Evolutionary conservation across 2,329 filamentous ascomycete genomes (phyloP), one percentile per base, ranked within the genome.

Genomic region (Sporothrix euskadiensis): DNA sequence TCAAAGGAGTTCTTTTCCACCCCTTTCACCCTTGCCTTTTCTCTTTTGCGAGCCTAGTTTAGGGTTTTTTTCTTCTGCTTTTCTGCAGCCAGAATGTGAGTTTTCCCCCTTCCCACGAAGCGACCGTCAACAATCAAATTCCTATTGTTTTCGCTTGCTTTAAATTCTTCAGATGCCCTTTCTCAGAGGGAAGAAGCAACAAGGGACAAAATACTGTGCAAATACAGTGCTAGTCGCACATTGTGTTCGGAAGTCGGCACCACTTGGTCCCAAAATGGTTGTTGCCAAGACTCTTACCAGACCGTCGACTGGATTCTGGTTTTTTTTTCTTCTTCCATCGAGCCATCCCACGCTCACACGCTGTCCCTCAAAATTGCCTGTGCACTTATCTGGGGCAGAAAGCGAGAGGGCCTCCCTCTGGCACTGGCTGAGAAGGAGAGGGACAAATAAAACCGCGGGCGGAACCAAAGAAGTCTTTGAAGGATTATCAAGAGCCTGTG

Each of bases 241-340:
- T 74, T 74, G 70, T 22, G n/a, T 63, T 57, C 73, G 73, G 73
- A 72, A 74, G 47, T 70, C 73, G 73, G 70, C 73, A 74, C 73
- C 52, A 35, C 35, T 41, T 41, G 44, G 22, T 59, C 32, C 52
- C 32, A 52, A 41, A 69, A 39, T 14, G 32, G 56, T 39, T 8
- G 10, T 39, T 66, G 72, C 72, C 72, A 73, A 71, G 72, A 26
- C 68, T n/a, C 35, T 35, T 69, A 26, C 66, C 61, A 56, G 56
- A n/a, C 47, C 10, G 56, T 69, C 44, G 26, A 56, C n/a, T 70
- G 63, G 44, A 26, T 26, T 26, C 26, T 26, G 26, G 26, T 26
- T 39, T 70, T 52, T 56, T 73, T 57, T 39, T 30, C n/a, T n/a
- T 52, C 16, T 26, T 26, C n/a, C 47, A 19, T 7, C n/a, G 12